Conservation (phyloP, 768 basidiomycete species). For the Leccinellum albellum region DNA sequence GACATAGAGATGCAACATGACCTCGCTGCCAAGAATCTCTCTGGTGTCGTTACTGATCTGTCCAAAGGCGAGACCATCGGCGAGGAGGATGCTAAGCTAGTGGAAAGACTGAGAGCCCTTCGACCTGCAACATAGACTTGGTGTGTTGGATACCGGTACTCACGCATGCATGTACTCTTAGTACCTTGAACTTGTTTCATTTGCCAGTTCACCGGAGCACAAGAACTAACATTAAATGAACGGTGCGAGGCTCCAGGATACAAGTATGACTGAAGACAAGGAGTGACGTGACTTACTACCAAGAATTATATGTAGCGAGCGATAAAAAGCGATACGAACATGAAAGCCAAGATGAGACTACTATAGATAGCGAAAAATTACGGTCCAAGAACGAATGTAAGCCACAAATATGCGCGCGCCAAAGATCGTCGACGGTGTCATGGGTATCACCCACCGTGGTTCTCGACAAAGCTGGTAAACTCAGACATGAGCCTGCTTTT, state of each 20-base stretch:
- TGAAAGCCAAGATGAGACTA: constrained; percentile 10
- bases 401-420: not conserved
- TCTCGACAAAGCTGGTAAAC: constrained; percentile 55
- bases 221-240: constrained; percentile 9
- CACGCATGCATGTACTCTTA: constrained; percentile 10
- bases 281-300: constrained; percentile 13
- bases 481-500: constrained; percentile 50
- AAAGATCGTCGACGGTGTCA: constrained; percentile 4
- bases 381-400: constrained; percentile 12
- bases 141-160: not conserved
- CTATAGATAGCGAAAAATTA: constrained; percentile 28
- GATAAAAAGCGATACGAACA: constrained; percentile 20
- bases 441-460: constrained; percentile 21
- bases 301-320: constrained; percentile 8
- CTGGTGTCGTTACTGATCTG: constrained; percentile 54
- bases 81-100: constrained; percentile 80
- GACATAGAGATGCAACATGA: constrained; percentile 94
- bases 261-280: constrained; percentile 2
- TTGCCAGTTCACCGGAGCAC: not conserved
- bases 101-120: constrained; percentile 83
- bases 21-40: constrained; percentile 61
- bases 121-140: constrained; percentile 60
- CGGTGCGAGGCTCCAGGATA: constrained; percentile 5
- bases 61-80: constrained; percentile 49
- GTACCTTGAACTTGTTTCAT: not conserved